Base-by-base conservation (phyloP, 371 early-diverging fungal genomes). In the Actinomortierella wolfii region DNA sequence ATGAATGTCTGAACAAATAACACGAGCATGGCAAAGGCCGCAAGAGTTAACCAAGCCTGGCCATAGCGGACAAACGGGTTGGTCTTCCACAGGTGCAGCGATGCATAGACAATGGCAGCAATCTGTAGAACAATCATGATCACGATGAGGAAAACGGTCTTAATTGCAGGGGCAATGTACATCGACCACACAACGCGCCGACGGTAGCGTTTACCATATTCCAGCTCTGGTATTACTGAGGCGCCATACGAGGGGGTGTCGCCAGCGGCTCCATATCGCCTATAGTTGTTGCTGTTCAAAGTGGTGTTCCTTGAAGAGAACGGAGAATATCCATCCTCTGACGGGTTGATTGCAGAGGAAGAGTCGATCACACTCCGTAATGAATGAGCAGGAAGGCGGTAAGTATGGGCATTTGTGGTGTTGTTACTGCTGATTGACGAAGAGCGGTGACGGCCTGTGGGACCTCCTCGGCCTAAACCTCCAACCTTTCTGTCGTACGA, bases 301-400 rank as follows among this genome's bases (percentile, higher is more conserved):
- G 34, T 34, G 34, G 34, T 6, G 34, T 34, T 34, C 34, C 61
- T 58, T 3, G 45, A 39, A 9, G 57, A 25, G 7, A 65, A n/a
- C 1, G 67, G 43, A 7, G 57, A 41, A 28, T 59, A 53, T 20
- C 67, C 74, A 43, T 73, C 74, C 2, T 73, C 74, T 4, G 74
- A 73, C 23, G 57, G 47, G 3, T 56, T 59, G 14, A 60, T 62
- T 4, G 41, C 17, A 0, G 70, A 58, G 0, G 67, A 62, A 1
- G 74, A 56, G 18, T 61, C 63, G 18, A 73, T 28, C 1, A 58
- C 67, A 46, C 59, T 63, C 4, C 74, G 67, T 1, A 66, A 51
- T 2, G 74, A 60, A 23, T 56, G 51, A 7, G 56, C 41, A 8
- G 39, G 60, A 23, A 28, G 28, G 29, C 51, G 51, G 11, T 34